These are phyloP conservation scores for Pseudogymnoascus sp. DNA, from an alignment of 2,329 filamentous ascomycete genomes.

Conservation along the genomic window DNA sequence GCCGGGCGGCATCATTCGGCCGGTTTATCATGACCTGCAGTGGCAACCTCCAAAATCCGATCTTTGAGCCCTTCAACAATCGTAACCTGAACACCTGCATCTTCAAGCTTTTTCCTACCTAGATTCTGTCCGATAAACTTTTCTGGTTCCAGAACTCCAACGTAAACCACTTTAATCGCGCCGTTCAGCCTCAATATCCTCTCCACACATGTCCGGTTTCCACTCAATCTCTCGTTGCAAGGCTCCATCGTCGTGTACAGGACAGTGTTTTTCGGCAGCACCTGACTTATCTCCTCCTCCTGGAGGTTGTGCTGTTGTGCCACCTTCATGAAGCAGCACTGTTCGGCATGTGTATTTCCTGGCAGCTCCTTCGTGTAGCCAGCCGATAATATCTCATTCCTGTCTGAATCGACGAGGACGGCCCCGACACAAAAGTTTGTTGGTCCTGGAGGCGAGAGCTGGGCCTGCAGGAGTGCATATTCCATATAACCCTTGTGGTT, in stretches of 20 bases:
- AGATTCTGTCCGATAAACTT: conserved; percentile 82
- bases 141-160: conserved; percentile 82
- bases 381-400: conserved; percentile 60
- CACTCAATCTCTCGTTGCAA: conserved; percentile 66
- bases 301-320: conserved; percentile 41
- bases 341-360: conserved; percentile 95
- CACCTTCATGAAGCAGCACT: conserved; percentile 80
- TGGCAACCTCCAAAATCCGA: conserved; percentile 76
- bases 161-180: conserved; percentile 68
- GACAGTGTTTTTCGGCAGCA: conserved; percentile 48
- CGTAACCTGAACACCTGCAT: conserved; percentile 66
- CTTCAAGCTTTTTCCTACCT: conserved; percentile 63
- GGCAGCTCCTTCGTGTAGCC: conserved; percentile 87
- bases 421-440: conserved; percentile 94
- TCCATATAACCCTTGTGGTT: conserved; percentile 49
- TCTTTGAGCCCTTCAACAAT: conserved; percentile 70
- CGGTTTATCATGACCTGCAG: conserved; percentile 62
- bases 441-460: conserved; percentile 73
- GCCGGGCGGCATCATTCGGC: conserved; percentile 11
- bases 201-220: conserved; percentile 72
- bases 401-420: conserved; percentile 60
- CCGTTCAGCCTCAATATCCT: conserved; percentile 58
- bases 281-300: conserved; percentile 49
- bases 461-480: conserved; percentile 68
- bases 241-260: conserved; percentile 94